Base-by-base conservation (phyloP, 129 eudicot species). In the Flaveria linearis region DNA sequence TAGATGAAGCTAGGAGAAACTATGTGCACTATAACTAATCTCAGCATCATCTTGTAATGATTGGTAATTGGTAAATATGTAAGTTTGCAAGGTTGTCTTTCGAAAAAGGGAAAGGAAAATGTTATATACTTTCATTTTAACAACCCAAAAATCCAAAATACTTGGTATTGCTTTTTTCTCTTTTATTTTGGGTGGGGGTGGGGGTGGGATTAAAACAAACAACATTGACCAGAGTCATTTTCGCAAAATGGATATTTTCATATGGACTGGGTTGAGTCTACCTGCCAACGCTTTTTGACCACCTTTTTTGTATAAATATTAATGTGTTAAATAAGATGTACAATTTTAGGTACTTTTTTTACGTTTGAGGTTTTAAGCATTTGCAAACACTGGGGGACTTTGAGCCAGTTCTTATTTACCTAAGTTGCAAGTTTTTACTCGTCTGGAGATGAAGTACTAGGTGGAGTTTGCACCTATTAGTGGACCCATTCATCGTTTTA, bases 1-100 rank as follows among this genome's bases (percentile, higher is more conserved):
- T 22, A 46, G 78, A 30, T 61, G 15, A 46, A 74, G 61, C 60
- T 74, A 58, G 23, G 62, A 49, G 33, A 26, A 71, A 17, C 4
- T 15, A 33, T 33, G 39, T 65, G 70, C 3, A 8, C 10, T 16
- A 2, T 14, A n/a, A n/a, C 14, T 50, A 43, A 45, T 68, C 18
- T 49, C 43, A 15, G 46, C 23, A 47, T 23, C 23, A 47, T 14
- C 20, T 47, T 47, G 23, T 55, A 18, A 17, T 0, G 9, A 26
- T 47, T 46, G 20, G 13, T 69, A 14, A 14, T 47, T 22, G 14
- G 30, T 11, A 46, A 23, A 7, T 47, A 12, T 36, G 41, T 15
- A 71, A 51, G 12, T 51, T 50, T 30, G 46, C 28, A 28, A 51
- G 14, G 14, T 47, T 23, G 16, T 26, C 22, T 43, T 57, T 60